Base-by-base conservation (phyloP, 129 eudicot genomes). In the Artemisia tridentata region DNA sequence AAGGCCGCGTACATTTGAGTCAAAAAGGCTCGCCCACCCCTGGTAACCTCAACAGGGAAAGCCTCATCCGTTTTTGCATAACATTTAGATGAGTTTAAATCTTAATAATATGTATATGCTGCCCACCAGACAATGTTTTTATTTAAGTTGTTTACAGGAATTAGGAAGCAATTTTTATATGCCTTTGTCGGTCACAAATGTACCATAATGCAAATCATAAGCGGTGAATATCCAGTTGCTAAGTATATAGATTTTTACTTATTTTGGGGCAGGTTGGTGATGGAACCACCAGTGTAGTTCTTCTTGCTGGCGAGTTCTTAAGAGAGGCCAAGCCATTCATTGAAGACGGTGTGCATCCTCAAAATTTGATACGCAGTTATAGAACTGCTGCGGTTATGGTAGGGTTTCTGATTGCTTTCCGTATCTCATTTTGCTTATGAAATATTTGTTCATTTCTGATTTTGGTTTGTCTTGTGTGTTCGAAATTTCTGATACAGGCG, bases 281-380 rank as follows among this genome's bases (percentile, higher is more conserved):
- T 84, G 99, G 99, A 52, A 95, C 99, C 9, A 95, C 97, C 47
- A 95, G 96, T 1, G 99, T 95, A 13, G 97, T 95, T 76, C 83
- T 95, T 34, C 97, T 95, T 68, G 99, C 99, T 20, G 99, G 97
- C 63, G 99, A 95, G 62, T 95, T 95, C 59, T 67, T 95, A 75
- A 95, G 87, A 84, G 99, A 90, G 77, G 99, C 99, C 20, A 95
- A 90, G 66, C 99, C 99, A 60, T 95, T 87, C 68, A 78, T 95
- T 75, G 99, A 95, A 73, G 99, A 90, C 63, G 99, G 99, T 18
- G 99, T 95, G 62, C 99, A 95, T 80, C 97, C 99, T 38, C 99
- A 95, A 68, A 95, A 95, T 77, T 81, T 95, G 52, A 95, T 95
- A 7, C 72, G 88, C 48, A 95, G 97, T 73, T 95, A 87, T 43